Conservation (phyloP, 345 rosid species). For the Linum lewisii region DNA sequence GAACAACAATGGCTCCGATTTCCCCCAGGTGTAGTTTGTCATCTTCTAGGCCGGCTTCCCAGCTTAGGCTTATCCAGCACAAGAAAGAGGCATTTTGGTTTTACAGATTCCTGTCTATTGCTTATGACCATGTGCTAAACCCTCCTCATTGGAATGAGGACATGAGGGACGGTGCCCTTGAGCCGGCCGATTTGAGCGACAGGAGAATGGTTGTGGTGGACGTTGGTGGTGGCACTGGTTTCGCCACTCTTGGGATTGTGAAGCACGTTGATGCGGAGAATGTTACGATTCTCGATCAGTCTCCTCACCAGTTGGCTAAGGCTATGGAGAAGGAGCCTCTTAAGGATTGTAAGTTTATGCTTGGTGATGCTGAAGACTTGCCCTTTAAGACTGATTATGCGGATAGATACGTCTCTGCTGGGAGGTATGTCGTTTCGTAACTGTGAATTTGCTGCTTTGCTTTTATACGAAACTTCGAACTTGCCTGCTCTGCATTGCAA, state of each 20-base stretch:
- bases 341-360: slow-evolving; percentile 82
- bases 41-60: slow-evolving; percentile 76
- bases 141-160: slow-evolving; percentile 97
- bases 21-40: slow-evolving; percentile 58
- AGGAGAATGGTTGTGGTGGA: slow-evolving; percentile 80
- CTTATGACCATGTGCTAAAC: slow-evolving; percentile 83
- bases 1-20: slow-evolving; percentile 18
- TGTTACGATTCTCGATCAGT: slow-evolving; percentile 93
- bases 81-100: slow-evolving; percentile 98
- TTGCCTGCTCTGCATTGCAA: slow-evolving; percentile 1
- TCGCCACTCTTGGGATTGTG: slow-evolving; percentile 90
- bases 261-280: slow-evolving; percentile 95
- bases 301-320: slow-evolving; percentile 96
- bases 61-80: slow-evolving; percentile 96
- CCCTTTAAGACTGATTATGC: slow-evolving; percentile 85
- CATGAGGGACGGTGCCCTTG: slow-evolving; percentile 94
- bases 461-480: slow-evolving; percentile 1
- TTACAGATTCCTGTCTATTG: slow-evolving; percentile 88
- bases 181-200: slow-evolving; percentile 81
- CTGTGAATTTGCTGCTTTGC: background rate
- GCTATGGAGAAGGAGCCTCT: slow-evolving; percentile 92
- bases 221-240: slow-evolving; percentile 99
- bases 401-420: slow-evolving; percentile 92
- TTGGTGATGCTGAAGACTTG: slow-evolving; percentile 97
- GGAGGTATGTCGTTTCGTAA: no score